Conservation (phyloP, 129 eudicot species). For the Chrysanthemum lavandulifolium region DNA sequence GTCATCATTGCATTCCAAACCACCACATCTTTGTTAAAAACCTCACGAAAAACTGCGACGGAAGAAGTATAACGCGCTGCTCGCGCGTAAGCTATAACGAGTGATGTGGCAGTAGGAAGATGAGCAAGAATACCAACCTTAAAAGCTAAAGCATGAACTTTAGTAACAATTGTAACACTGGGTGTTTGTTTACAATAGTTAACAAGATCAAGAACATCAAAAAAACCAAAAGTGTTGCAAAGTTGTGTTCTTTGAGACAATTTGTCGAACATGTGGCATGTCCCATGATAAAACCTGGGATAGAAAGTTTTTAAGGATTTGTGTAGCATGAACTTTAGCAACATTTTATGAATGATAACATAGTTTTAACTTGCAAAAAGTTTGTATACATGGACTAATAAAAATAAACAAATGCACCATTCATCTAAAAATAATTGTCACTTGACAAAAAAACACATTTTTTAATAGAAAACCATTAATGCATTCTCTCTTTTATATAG, state of each 20-base stretch:
- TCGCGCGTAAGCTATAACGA: slow-evolving; percentile 49
- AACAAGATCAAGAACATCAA: slow-evolving; percentile 46
- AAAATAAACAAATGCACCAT: too few relatives aligned
- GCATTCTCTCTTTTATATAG: too few relatives aligned
- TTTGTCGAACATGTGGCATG: slow-evolving; percentile 44
- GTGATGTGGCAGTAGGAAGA: slow-evolving; percentile 45
- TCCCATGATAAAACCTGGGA: slow-evolving; percentile 9
- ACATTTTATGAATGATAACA: too few relatives aligned
- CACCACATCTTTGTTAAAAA: slow-evolving; percentile 49
- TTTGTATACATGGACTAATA: too few relatives aligned
- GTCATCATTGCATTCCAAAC: slow-evolving; percentile 75
- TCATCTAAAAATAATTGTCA: too few relatives aligned
- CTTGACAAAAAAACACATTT: too few relatives aligned
- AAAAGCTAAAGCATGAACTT: slow-evolving; percentile 48
- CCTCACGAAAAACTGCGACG: slow-evolving; percentile 39
- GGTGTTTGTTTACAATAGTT: slow-evolving; percentile 30
- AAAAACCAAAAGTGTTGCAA: slow-evolving; percentile 12
- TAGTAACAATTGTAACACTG: slow-evolving; percentile 19
- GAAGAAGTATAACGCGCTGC: slow-evolving; percentile 40
- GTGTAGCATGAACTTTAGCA: too few relatives aligned
- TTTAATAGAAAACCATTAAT: too few relatives aligned
- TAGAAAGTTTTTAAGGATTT: background rate
- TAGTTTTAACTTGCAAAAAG: too few relatives aligned
- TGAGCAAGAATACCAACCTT: slow-evolving; percentile 54
- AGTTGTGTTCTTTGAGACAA: slow-evolving; percentile 39